phyloP scores from a whole-genome alignment of 169 alveolate genomes.

The Babesia sp. region DNA sequence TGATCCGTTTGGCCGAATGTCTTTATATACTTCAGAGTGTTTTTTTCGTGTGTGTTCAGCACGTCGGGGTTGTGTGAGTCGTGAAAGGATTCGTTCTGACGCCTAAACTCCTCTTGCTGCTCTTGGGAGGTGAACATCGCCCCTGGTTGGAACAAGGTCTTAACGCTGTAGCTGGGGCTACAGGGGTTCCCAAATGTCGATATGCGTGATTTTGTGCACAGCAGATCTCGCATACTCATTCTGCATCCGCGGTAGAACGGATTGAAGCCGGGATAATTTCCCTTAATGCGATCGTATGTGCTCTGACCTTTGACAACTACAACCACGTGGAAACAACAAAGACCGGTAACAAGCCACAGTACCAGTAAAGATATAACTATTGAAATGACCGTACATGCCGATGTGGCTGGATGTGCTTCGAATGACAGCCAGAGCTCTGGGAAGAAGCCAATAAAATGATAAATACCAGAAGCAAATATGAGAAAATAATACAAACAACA shows the following conservation, averaged over 20 bases:
- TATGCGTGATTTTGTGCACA: neutral
- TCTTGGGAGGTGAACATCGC: slow-evolving; percentile 51
- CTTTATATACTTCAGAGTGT: slow-evolving; percentile 20
- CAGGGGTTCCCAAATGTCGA: slow-evolving; percentile 3
- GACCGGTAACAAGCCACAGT: slow-evolving; percentile 80
- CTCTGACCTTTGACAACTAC: slow-evolving; percentile 70
- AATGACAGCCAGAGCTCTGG: slow-evolving; percentile 18
- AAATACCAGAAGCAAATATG: slow-evolving; percentile 39
- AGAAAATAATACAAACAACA: slow-evolving; percentile 65
- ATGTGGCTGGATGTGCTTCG: slow-evolving; percentile 28
- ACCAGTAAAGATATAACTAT: slow-evolving; percentile 35
- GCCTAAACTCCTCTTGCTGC: slow-evolving; percentile 18
- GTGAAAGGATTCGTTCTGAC: neutral
- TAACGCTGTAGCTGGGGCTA: neutral
- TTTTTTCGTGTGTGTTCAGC: slow-evolving; percentile 23
- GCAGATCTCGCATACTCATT: slow-evolving; percentile 19
- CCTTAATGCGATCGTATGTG: slow-evolving; percentile 79
- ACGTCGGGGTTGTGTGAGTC: neutral
- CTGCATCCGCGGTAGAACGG: slow-evolving; percentile 70
- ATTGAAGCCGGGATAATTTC: slow-evolving; percentile 72
- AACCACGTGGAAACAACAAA: slow-evolving; percentile 75
- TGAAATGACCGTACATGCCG: slow-evolving; percentile 58
- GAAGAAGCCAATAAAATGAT: slow-evolving; percentile 66
- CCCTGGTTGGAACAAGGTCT: slow-evolving; percentile 28
- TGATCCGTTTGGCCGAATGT: slow-evolving; percentile 17